Evolutionary conservation across 2,329 filamentous ascomycete genomes (phyloP), one percentile per base, ranked within the genome.

Genomic region (Dothideomycetidae sp.): DNA sequence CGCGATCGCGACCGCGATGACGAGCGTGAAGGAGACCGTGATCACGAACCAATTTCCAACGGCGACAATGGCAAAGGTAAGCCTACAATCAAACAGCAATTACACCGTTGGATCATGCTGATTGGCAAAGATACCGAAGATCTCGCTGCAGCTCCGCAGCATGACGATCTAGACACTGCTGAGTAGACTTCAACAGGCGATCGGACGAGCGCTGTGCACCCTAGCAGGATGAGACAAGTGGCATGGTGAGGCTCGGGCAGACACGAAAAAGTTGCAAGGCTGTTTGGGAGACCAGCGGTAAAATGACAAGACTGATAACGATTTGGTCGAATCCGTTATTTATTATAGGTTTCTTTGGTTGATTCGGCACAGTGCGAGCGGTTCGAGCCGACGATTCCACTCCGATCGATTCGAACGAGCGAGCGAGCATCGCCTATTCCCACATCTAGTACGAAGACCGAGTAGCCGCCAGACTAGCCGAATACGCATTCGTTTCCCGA

Each of bases 141-240:
- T 52, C 84, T 92, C 49, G 83, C 81, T 51, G 80, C 82, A 52
- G 80, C 82, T 45, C 78, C 82, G 46, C 78, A 76, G 50, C 84
- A 93, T 54, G 90, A 98, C 59, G 90, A 98, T 56, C 73, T 96
- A 56, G 90, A 98, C 60, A 86, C 90, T 55, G 88, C 86, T 53
- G 90, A 96, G 64, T 76, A 68, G 58, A 54, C 13, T 29, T 30
- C 31, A 33, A 29, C 19, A 16, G n/a, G 7, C 7, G 7, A 26
- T 26, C 21, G n/a, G 7, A 7, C 21, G n/a, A n/a, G 21, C n/a
- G 7, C 21, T 26, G 7, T 26, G 21, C 21, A 26, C 21, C 21
- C 21, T 26, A 26, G 21, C 21, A 26, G 21, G 21, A 26, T 26
- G 21, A n/a, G 21, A 26, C 21, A n/a, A 7, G 21, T 26, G 7